Evolutionary conservation across 106 monocot species (phyloP).

Genomic region (Acanthochlamys bracteata): DNA sequence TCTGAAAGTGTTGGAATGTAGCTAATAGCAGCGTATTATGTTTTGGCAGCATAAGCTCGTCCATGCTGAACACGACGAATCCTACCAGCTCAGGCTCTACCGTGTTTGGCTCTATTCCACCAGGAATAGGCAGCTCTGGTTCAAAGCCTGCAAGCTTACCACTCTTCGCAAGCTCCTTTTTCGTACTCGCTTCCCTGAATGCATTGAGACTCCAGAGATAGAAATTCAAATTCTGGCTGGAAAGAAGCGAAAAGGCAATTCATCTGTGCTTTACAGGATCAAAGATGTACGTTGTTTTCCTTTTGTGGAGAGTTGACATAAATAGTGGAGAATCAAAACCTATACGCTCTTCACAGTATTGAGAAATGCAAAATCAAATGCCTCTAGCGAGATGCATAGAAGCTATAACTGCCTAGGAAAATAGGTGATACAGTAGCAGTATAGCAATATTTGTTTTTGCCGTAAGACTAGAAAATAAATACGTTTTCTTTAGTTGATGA

Average conservation of each 20-base stretch:
- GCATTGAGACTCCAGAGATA: constrained; percentile 7
- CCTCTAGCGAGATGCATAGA: no score
- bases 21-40: neutral
- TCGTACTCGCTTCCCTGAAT: constrained; percentile 13
- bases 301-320: no score
- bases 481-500: no score
- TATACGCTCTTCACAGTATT: no score
- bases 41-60: constrained; percentile 33
- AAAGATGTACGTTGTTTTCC: neutral
- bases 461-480: no score
- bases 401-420: no score
- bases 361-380: no score
- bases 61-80: constrained; percentile 36
- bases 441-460: no score
- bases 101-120: constrained; percentile 27
- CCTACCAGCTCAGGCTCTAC: constrained; percentile 38
- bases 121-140: constrained; percentile 8
- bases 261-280: neutral
- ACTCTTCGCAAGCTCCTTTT: constrained; percentile 11
- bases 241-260: neutral
- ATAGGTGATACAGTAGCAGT: no score
- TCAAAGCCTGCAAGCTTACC: neutral
- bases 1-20: neutral
- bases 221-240: neutral
- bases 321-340: no score